Percentiles rank a stretch among this genome's conserved stretches.
Conservation (phyloP, 2,329 filamentous ascomycete genomes). For the Aspergillus sergii region DNA sequence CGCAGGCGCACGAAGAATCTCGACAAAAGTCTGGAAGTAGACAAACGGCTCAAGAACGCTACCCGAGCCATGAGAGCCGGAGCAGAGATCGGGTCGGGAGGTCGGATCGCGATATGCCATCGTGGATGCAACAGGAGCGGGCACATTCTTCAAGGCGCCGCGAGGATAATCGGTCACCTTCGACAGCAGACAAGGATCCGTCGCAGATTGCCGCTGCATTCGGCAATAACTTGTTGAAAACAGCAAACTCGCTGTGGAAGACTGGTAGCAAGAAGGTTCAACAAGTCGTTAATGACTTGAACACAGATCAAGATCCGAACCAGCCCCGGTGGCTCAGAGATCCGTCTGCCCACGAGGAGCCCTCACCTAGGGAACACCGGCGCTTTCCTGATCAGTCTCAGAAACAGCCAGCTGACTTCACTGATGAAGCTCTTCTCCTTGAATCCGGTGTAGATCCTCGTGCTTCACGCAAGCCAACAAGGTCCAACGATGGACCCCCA, state of each 20-base stretch:
- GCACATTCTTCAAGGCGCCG: conserved; percentile 26
- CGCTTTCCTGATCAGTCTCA: conserved; percentile 25
- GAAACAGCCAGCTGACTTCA: conserved; percentile 42
- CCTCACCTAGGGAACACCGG: conserved; percentile 20
- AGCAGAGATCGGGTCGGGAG: conserved; percentile 28
- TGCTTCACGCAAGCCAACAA: conserved; percentile 28
- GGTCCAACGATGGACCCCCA: conserved; percentile 25
- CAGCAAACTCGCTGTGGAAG: conserved; percentile 94
- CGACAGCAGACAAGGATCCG: conserved; percentile 68
- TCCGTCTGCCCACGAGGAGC: conserved; percentile 44
- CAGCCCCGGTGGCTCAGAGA: conserved; percentile 97
- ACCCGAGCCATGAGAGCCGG: conserved; percentile 23
- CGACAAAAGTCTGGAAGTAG: conserved; percentile 64
- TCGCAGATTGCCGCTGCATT: conserved; percentile 80
- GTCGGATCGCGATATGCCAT: conserved; percentile 46
- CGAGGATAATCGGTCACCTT: conserved; percentile 38
- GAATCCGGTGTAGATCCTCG: conserved; percentile 34
- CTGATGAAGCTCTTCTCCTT: conserved; percentile 59
- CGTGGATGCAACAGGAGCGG: conserved; percentile 65
- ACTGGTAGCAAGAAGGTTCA: conserved; percentile 89
- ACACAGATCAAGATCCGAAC: conserved; percentile 69
- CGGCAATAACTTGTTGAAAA: conserved; percentile 84
- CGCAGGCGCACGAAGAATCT: conserved; percentile 84
- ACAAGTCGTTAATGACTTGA: conserved; percentile 86
- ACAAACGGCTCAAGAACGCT: conserved; percentile 22